phyloP scores from a whole-genome alignment of 2,329 filamentous ascomycete genomes.

The Fusarium sp. region DNA sequence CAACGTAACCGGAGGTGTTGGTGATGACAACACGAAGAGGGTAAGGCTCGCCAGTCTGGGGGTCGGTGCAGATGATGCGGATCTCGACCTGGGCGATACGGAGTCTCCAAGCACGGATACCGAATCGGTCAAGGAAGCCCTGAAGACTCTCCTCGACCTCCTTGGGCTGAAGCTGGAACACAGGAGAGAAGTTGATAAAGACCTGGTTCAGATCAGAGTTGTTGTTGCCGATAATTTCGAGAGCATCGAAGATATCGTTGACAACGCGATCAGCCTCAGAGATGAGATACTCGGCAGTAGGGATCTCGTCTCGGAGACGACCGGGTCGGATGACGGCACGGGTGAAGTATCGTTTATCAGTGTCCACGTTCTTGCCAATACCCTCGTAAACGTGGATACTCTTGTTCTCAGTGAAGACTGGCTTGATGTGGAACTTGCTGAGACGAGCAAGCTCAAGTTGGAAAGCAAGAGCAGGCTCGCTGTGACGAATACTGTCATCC shows the following conservation, averaged over 20 bases:
- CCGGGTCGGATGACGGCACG: constrained; percentile 94
- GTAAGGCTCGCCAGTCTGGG: constrained; percentile 81
- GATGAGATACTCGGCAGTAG: constrained; percentile 97
- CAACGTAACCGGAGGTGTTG: constrained; percentile 97
- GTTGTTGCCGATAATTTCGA: constrained; percentile 99
- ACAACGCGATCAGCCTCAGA: constrained; percentile 96
- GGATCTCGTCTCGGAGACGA: constrained; percentile 94
- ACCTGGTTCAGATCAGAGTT: constrained; percentile 99
- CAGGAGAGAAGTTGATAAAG: constrained; percentile 99
- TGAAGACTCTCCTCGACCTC: constrained; percentile 93
- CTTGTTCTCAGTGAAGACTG: constrained; percentile 98
- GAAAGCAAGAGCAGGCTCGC: constrained; percentile 95
- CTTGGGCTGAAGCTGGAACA: constrained; percentile 88
- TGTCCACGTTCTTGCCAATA: constrained; percentile 91
- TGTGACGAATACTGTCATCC: constrained; percentile 96
- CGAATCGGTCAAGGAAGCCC: constrained; percentile 96
- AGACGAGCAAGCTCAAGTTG: constrained; percentile 95
- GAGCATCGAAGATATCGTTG: constrained; percentile 95
- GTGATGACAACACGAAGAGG: constrained; percentile 96
- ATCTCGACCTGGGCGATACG: constrained; percentile 98
- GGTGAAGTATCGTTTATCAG: constrained; percentile 98
- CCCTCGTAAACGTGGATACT: constrained; percentile 99
- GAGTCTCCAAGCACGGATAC: constrained; percentile 91
- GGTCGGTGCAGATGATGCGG: constrained; percentile 96
- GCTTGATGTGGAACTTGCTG: constrained; percentile 97